Evolutionary conservation across 495 filamentous ascomycete genomes (phyloP), one percentile per base, ranked within the genome.

Genomic region (Acidomyces sp.): DNA sequence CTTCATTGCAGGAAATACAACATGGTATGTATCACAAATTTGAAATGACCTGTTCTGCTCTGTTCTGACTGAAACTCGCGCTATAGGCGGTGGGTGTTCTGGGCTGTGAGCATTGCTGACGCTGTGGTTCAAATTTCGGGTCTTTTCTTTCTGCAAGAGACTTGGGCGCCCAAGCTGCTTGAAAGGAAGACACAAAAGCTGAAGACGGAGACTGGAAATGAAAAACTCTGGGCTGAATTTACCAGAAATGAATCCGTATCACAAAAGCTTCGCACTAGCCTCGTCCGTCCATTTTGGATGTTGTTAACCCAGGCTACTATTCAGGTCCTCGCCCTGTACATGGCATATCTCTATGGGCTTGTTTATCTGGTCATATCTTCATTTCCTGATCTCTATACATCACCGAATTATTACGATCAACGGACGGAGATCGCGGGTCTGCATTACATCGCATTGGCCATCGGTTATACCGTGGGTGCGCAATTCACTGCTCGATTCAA

Each of bases 81-180:
- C n/a, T n/a, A n/a, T n/a, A n/a, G n/a, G 80, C 65, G 77, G 26
- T 85, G 79, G 80, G 62, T 72, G 19, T 83, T 85, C 61, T 61
- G 51, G 48, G 39, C 56, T 7, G 56, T 71, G 4, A 70, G 75
- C 0, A 78, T 85, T 38, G 68, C 67, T 6, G 73, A 75, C 50
- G 75, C 54, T 3, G 22, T 74, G 5, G 70, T 85, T 41, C 79
- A 82, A 53, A 4, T 69, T 18, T 60, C 64, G 1, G 82, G 78
- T 2, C 37, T 85, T 2, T 72, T 83, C 55, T 72, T 75, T 48
- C 66, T 86, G 0, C 73, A 68, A 72, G 69, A 55, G 60, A 83
- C 82, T 2, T 84, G 83, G 57, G 64, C 65, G 1, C 80, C 80
- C 0, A 67, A 67, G 27, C 63, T 85, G 3, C 70, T 85, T 0